Conservation (phyloP, 495 filamentous ascomycete species). For the Letharia columbiana region DNA sequence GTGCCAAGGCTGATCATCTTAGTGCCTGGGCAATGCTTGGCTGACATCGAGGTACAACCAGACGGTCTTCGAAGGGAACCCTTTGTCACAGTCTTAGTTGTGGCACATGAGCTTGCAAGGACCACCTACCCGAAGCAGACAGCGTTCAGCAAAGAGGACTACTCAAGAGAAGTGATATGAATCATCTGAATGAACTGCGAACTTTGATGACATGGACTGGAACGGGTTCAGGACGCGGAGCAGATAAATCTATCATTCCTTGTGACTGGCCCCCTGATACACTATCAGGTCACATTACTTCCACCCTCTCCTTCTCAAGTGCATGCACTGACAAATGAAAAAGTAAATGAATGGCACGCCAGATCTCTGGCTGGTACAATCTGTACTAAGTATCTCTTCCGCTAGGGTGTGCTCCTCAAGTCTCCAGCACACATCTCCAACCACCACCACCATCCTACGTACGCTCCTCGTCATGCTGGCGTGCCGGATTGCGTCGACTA, state of each 20-base stretch:
- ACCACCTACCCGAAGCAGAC: too few species aligned
- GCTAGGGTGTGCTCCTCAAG: background rate
- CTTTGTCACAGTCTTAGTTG: too few species aligned
- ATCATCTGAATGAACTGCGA: background rate
- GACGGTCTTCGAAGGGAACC: too few species aligned
- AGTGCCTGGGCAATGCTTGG: too few species aligned
- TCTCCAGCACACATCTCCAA: background rate
- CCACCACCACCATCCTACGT: background rate
- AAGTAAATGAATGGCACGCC: conserved; percentile 8
- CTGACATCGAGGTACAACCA: too few species aligned
- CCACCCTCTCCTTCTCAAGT: background rate
- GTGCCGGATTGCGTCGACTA: background rate
- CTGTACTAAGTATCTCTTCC: background rate
- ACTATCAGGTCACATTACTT: background rate
- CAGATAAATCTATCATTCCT: background rate
- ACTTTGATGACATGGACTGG: background rate
- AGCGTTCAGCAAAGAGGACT: too few species aligned
- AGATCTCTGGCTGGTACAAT: conserved; percentile 1
- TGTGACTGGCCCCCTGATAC: background rate
- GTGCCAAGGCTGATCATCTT: too few species aligned
- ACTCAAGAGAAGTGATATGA: too few species aligned
- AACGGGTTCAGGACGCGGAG: background rate
- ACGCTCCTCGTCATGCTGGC: background rate
- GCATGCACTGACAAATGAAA: conserved; percentile 11
- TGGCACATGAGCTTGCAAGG: too few species aligned